A percentile compares a stretch with the other conserved stretches of the same genome.
Evolutionary conservation across 768 basidiomycete species (phyloP).

Genomic region (Wakefieldia striispora): DNA sequence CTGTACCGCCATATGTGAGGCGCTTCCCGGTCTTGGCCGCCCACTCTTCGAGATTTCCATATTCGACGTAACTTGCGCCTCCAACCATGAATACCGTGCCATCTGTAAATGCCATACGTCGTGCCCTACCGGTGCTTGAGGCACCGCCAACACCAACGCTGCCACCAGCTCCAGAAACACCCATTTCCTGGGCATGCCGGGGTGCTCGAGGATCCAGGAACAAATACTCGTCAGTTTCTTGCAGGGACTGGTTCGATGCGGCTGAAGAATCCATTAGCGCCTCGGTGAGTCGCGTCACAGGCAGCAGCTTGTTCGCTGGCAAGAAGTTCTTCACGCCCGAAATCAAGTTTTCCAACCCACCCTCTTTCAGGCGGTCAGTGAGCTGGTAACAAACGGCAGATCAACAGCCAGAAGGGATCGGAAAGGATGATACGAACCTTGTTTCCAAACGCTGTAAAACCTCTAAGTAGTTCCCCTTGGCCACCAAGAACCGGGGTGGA

Average conservation of each 20-base stretch:
- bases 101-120: slow-evolving; percentile 79
- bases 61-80: slow-evolving; percentile 96
- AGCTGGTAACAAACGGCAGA: slow-evolving; percentile 49
- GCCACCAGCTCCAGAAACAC: slow-evolving; percentile 45
- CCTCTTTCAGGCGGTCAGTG: slow-evolving; percentile 89
- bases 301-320: slow-evolving; percentile 89
- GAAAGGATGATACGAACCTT: slow-evolving; percentile 49
- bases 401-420: not conserved
- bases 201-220: slow-evolving; percentile 90
- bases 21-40: slow-evolving; percentile 76
- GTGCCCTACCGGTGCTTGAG: slow-evolving; percentile 38
- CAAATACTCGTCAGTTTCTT: slow-evolving; percentile 95
- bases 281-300: slow-evolving; percentile 89
- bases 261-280: slow-evolving; percentile 97
- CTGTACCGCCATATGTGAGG: slow-evolving; percentile 94
- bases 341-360: slow-evolving; percentile 94
- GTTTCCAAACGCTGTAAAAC: slow-evolving; percentile 90
- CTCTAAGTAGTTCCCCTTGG: slow-evolving; percentile 87
- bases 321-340: slow-evolving; percentile 98
- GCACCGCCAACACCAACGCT: slow-evolving; percentile 39
- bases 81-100: slow-evolving; percentile 94
- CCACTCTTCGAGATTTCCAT: slow-evolving; percentile 96
- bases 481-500: slow-evolving; percentile 68
- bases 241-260: slow-evolving; percentile 90
- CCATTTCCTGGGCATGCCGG: slow-evolving; percentile 49